phyloP scores from a whole-genome alignment of 2,329 filamentous ascomycete genomes.

The Hymenoscyphus infarciens region DNA sequence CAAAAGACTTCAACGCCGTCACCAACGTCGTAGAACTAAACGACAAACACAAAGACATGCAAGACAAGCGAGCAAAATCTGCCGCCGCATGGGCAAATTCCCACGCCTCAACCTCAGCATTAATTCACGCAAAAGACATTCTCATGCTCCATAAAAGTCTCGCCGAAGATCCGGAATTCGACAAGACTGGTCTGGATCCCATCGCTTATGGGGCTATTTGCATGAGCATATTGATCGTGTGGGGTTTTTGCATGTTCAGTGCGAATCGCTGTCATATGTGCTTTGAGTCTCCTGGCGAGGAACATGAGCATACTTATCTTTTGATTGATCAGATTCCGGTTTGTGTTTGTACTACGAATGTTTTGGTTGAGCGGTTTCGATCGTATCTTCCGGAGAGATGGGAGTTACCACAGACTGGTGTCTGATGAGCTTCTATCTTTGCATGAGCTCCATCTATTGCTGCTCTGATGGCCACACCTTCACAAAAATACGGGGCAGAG shows the following conservation, averaged over 20 bases:
- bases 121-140: conserved; percentile 37
- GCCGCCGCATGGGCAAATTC: conserved; percentile 35
- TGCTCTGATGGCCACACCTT: background rate
- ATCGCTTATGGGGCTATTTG: conserved; percentile 37
- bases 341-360: background rate
- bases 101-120: conserved; percentile 33
- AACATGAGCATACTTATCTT: background rate
- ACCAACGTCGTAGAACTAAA: conserved; percentile 8
- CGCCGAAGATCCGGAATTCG: background rate
- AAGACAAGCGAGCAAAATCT: conserved; percentile 24
- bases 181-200: conserved; percentile 32
- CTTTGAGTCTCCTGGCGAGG: conserved; percentile 13
- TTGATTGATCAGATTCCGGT: conserved; percentile 8
- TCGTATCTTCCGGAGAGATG: conserved; percentile 10
- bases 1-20: conserved; percentile 18
- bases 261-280: conserved; percentile 31
- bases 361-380: background rate
- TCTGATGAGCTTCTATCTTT: background rate
- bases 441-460: background rate
- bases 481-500: background rate
- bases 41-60: conserved; percentile 19
- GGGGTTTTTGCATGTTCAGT: conserved; percentile 37
- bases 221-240: conserved; percentile 36
- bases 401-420: conserved; percentile 9
- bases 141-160: conserved; percentile 26